Evolutionary conservation across 805 yeast genomes (phyloP).

Genomic region (Geotrichum ghanense): DNA sequence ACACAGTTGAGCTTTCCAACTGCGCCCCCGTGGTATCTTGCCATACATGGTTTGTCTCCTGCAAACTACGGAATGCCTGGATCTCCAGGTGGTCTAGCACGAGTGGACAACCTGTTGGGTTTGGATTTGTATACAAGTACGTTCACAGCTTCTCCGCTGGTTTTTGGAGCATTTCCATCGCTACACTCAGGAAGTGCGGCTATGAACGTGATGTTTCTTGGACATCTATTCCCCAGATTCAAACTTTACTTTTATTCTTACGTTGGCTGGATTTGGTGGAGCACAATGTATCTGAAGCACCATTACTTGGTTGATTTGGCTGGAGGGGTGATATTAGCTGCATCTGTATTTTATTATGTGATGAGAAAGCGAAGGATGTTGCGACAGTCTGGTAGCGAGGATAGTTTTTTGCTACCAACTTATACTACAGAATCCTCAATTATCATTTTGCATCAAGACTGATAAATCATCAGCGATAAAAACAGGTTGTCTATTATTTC

Average conservation of each 20-base stretch:
- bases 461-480: too few relatives aligned
- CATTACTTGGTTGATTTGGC: conserved; percentile 90
- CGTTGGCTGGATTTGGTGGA: conserved; percentile 96
- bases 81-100: conserved; percentile 87
- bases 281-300: conserved; percentile 94
- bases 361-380: conserved; percentile 32
- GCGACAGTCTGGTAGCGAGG: not conserved
- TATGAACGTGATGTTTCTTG: conserved; percentile 80
- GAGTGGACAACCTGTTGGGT: conserved; percentile 74
- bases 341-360: conserved; percentile 56
- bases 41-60: conserved; percentile 70
- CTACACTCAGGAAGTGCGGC: conserved; percentile 91
- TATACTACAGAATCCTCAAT: too few relatives aligned
- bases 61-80: conserved; percentile 89
- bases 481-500: too few relatives aligned
- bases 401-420: not conserved
- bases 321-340: conserved; percentile 79
- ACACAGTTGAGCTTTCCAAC: conserved; percentile 79
- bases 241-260: conserved; percentile 59
- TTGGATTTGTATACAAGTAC: conserved; percentile 73
- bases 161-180: conserved; percentile 82
- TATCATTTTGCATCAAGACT: too few relatives aligned
- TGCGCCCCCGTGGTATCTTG: conserved; percentile 97
- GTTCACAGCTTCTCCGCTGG: conserved; percentile 77
- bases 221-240: conserved; percentile 67